Conservation (phyloP, 345 rosid species). For the Hypericum perforatum region DNA sequence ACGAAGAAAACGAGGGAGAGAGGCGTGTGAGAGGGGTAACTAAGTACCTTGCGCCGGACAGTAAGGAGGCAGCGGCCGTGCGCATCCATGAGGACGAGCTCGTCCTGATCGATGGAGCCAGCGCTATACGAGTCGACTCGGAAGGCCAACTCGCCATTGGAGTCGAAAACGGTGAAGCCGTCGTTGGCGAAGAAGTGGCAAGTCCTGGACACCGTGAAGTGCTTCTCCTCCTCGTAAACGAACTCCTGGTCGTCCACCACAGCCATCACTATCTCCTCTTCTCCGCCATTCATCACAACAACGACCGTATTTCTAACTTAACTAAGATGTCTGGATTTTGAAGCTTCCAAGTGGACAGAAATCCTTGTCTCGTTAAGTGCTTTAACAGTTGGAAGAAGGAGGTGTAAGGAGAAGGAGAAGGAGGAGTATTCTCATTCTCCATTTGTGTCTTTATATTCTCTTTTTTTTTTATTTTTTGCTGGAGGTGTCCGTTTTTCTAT, state of each 20-base stretch:
- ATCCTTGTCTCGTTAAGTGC: too few species aligned
- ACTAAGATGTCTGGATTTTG: too few species aligned
- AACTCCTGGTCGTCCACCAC: conserved; percentile 23
- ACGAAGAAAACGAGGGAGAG: too few species aligned
- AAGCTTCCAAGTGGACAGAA: too few species aligned
- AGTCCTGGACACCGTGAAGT: conserved; percentile 25
- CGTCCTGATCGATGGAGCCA: conserved; percentile 16
- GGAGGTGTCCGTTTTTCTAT: too few species aligned
- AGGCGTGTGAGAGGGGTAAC: not conserved
- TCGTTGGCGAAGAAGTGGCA: conserved; percentile 35
- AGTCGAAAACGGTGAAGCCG: conserved; percentile 25
- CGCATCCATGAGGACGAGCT: conserved; percentile 38
- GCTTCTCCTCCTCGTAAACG: conserved; percentile 22
- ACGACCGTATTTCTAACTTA: too few species aligned
- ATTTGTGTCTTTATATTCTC: too few species aligned
- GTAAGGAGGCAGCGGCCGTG: conserved; percentile 35
- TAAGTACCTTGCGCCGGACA: conserved; percentile 27
- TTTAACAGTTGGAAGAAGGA: too few species aligned
- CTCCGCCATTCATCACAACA: too few species aligned
- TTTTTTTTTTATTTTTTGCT: too few species aligned
- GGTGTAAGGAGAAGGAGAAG: too few species aligned
- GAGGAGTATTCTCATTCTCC: too few species aligned
- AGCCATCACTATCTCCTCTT: not conserved
- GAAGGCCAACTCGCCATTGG: conserved; percentile 17
- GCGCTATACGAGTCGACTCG: conserved; percentile 31